Base-by-base conservation (phyloP, 2,329 filamentous ascomycete genomes). In the Chrysosphaeria jannelii region DNA sequence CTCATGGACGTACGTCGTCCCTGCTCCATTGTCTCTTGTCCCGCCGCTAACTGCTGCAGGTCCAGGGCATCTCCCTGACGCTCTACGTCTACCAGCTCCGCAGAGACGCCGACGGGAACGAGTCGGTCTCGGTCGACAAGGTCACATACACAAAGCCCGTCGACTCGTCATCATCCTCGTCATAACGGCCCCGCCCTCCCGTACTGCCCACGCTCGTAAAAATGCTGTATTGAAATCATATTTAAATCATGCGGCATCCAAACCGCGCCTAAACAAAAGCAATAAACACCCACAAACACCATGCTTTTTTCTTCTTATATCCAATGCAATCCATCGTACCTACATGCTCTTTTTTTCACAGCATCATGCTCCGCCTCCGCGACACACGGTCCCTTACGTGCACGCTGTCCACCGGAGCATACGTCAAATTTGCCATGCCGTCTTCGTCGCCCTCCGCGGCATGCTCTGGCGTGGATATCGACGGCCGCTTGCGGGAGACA, bases 51-150 rank as follows among this genome's bases (percentile, higher is more conserved):
- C n/a, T n/a, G n/a, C n/a, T n/a, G n/a, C n/a, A n/a, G n/a, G 75
- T 89, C 17, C 81, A 93, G 59, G 81, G 81, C 15, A 88, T 91
- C 41, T 88, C 88, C 10, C 57, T 93, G 33, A 88, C 88, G 28
- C 55, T 93, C 23, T 93, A 93, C 43, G 81, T 93, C 25, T 93
- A 93, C 41, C 71, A 79, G 42, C 45, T 79, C 37, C 61, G 67
- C 41, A 76, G 69, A 39, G 70, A 76, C 35, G 64, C 59, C 27
- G 66, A 71, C 33, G 72, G 72, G 10, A 59, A 59, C 17, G 71
- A 79, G 43, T 76, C 67, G 28, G 71, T 81, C 21, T 68, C 67
- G 10, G 72, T 81, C 20, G 72, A 81, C 43, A 81, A 81, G 50
- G 70, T 81, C 30, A 78, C 72, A 23, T 81, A 72, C 43, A 72